Evolutionary conservation across 257 asterid species (phyloP).

Genomic region (Solanum tarijense): DNA sequence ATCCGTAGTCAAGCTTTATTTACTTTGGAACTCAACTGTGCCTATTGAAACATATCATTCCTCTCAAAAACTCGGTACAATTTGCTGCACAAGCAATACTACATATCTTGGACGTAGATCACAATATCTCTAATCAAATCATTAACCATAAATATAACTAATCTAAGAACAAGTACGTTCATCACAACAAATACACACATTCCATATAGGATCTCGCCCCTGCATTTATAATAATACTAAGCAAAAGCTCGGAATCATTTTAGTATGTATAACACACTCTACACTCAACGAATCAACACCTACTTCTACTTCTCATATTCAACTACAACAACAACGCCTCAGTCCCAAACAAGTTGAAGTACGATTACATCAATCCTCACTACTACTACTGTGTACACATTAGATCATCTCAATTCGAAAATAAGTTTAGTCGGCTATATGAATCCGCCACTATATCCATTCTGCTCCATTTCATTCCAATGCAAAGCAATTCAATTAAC

Average conservation of each 20-base stretch:
- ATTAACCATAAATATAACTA: neutral
- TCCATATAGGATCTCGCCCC: neutral
- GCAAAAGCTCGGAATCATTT: neutral
- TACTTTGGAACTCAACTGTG: neutral
- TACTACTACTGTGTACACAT: neutral
- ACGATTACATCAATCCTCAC: neutral
- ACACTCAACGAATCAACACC: neutral
- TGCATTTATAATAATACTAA: neutral
- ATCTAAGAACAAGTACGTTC: neutral
- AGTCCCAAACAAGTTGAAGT: neutral
- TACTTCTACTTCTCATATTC: neutral
- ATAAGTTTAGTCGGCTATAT: neutral
- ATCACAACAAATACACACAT: neutral
- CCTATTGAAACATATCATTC: neutral
- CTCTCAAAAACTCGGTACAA: neutral
- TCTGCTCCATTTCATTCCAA: neutral
- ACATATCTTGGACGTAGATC: neutral
- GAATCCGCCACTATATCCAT: neutral
- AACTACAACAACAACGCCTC: neutral
- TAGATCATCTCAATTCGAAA: neutral
- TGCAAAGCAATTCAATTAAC: neutral
- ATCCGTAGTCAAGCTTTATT: neutral
- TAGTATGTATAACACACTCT: neutral
- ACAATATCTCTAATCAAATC: neutral
- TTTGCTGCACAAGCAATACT: neutral